phyloP scores from a whole-genome alignment of 768 basidiomycete species.

The Amanita jacksonii region DNA sequence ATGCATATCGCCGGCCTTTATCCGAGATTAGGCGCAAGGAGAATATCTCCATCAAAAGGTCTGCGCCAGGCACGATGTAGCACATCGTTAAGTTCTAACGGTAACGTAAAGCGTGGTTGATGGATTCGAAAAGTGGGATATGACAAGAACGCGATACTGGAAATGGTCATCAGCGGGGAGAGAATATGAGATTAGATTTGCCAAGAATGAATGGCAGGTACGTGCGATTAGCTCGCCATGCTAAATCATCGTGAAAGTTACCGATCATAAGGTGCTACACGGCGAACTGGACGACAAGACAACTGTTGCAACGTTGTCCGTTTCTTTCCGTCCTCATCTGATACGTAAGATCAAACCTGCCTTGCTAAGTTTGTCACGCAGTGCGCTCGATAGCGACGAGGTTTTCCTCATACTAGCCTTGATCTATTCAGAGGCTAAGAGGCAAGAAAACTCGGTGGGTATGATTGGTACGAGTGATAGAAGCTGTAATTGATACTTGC shows the following conservation, averaged over 20 bases:
- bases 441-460: constrained; percentile 29
- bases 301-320: constrained; percentile 29
- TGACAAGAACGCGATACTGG: constrained; percentile 31
- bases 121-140: constrained; percentile 6
- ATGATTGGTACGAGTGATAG: neutral
- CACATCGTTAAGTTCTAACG: constrained; percentile 1
- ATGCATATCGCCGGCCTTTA: constrained; percentile 30
- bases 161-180: constrained; percentile 32
- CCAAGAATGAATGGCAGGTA: constrained; percentile 41
- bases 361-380: constrained; percentile 27
- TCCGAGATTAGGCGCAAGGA: constrained; percentile 30
- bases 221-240: constrained; percentile 1
- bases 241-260: constrained; percentile 1
- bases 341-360: constrained; percentile 35
- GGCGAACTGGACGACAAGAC: constrained; percentile 17
- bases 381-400: constrained; percentile 31
- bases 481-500: neutral
- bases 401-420: constrained; percentile 30
- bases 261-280: constrained; percentile 10
- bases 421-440: constrained; percentile 29
- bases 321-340: constrained; percentile 40
- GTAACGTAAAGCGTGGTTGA: constrained; percentile 8
- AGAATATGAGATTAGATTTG: constrained; percentile 34
- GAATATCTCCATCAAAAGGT: constrained; percentile 29
- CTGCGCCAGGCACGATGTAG: constrained; percentile 10